Evolutionary conservation across 2,329 filamentous ascomycete genomes (phyloP).

Genomic region (Fusarium sp.): DNA sequence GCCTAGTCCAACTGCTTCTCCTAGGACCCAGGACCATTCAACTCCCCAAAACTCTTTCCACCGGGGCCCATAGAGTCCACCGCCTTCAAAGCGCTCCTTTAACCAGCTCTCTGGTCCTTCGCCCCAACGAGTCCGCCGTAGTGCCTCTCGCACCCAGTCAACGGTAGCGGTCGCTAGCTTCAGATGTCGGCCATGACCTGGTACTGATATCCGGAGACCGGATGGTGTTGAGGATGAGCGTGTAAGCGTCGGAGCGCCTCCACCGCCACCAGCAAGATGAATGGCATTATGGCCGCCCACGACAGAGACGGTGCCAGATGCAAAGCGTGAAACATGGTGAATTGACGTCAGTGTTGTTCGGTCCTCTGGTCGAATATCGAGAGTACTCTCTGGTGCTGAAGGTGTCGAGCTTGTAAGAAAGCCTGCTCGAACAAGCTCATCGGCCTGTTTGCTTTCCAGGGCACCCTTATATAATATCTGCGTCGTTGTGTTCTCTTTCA

Average conservation of each 20-base stretch:
- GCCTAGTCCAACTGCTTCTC: constrained; percentile 77
- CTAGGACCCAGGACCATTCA: constrained; percentile 77
- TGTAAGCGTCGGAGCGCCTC: constrained; percentile 53
- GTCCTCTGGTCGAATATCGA: constrained; percentile 64
- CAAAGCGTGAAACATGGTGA: constrained; percentile 71
- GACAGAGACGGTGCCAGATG: constrained; percentile 76
- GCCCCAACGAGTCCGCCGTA: constrained; percentile 69
- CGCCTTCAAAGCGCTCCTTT: constrained; percentile 78
- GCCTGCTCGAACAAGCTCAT: constrained; percentile 72
- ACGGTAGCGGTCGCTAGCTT: constrained; percentile 73
- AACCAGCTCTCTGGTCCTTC: constrained; percentile 74
- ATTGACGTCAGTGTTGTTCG: constrained; percentile 70
- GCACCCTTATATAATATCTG: constrained; percentile 46
- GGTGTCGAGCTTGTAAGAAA: constrained; percentile 69
- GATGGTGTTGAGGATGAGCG: constrained; percentile 36
- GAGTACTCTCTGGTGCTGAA: constrained; percentile 51
- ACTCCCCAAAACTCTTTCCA: constrained; percentile 80
- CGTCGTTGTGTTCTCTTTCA: constrained; percentile 64
- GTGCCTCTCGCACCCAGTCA: constrained; percentile 69
- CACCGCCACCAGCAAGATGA: constrained; percentile 71
- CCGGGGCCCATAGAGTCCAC: constrained; percentile 56
- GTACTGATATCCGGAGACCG: constrained; percentile 70
- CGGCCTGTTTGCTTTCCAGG: constrained; percentile 62
- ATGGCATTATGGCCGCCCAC: constrained; percentile 77
- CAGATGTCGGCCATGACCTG: constrained; percentile 74